These are phyloP conservation scores for Acanthamoeba castellanii DNA, from an alignment of 208 protist species.

Conservation along the genomic window DNA sequence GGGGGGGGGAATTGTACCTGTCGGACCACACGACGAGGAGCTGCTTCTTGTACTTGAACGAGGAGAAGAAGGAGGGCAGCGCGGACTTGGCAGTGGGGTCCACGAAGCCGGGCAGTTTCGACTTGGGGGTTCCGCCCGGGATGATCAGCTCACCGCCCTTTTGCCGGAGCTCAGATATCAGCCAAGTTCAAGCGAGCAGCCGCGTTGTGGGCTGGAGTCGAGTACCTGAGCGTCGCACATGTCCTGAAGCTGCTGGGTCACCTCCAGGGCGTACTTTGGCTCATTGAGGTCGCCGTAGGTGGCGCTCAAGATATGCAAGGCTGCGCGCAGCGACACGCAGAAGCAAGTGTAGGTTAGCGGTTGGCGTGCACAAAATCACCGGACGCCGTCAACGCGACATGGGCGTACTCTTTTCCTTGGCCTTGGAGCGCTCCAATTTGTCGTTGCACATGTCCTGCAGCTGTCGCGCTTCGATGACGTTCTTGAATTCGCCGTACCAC, in stretches of 20 bases:
- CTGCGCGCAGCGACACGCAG: background rate
- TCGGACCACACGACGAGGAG: conserved; percentile 62
- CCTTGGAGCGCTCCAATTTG: conserved; percentile 5
- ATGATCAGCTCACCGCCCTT: conserved; percentile 67
- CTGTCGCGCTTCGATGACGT: conserved; percentile 8
- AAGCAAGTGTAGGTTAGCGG: background rate
- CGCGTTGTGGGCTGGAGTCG: no score
- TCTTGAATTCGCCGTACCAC: conserved; percentile 60
- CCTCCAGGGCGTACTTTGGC: conserved; percentile 48
- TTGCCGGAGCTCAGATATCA: background rate
- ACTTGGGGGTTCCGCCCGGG: conserved; percentile 12
- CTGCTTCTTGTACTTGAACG: conserved; percentile 54
- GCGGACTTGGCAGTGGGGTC: conserved; percentile 30
- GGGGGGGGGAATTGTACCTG: background rate
- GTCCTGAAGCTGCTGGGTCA: conserved; percentile 71
- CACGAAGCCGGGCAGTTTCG: conserved; percentile 63
- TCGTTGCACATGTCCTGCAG: conserved; percentile 68
- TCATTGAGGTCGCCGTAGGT: conserved; percentile 65
- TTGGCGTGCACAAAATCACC: background rate
- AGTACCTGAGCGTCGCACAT: conserved; percentile 35
- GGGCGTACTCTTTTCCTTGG: conserved; percentile 28
- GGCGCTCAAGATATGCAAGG: conserved; percentile 57
- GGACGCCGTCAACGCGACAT: background rate
- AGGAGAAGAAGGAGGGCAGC: conserved; percentile 14
- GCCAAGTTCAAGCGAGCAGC: background rate